phyloP scores from a whole-genome alignment of 352 stramenopile genomes.

The Phytophthora megakarya region DNA sequence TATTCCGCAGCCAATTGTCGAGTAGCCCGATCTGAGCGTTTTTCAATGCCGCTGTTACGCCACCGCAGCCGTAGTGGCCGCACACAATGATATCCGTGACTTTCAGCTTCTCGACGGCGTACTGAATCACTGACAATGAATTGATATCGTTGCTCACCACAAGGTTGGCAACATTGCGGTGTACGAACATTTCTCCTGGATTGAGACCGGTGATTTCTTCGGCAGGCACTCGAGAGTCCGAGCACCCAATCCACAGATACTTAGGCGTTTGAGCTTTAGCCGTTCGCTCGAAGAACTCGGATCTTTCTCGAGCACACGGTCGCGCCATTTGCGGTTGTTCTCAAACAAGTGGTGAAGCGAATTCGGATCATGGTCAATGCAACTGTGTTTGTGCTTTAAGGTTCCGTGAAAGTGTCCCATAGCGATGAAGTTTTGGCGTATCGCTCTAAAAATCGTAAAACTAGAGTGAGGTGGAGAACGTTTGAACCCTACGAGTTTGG shows the following conservation, averaged over 20 bases:
- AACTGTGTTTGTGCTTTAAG: conserved; percentile 26
- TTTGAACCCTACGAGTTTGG: background rate
- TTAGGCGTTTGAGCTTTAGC: conserved; percentile 72
- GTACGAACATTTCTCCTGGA: conserved; percentile 88
- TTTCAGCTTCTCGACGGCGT: conserved; percentile 86
- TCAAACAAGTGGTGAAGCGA: conserved; percentile 61
- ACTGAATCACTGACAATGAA: conserved; percentile 63
- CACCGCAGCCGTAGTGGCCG: conserved; percentile 91
- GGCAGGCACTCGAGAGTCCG: conserved; percentile 82
- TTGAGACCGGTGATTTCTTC: conserved; percentile 85
- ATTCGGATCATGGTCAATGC: conserved; percentile 19
- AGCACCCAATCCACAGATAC: conserved; percentile 91
- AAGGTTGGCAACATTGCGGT: conserved; percentile 89
- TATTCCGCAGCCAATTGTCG: conserved; percentile 93
- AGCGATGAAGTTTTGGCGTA: background rate
- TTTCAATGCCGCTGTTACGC: conserved; percentile 76
- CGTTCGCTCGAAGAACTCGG: conserved; percentile 76
- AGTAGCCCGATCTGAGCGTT: conserved; percentile 80
- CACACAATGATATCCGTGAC: conserved; percentile 93
- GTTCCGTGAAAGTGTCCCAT: conserved; percentile 17
- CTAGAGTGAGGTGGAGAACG: conserved; percentile 18
- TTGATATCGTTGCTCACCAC: conserved; percentile 69
- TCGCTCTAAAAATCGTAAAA: conserved; percentile 9
- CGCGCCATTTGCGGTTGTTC: conserved; percentile 73
- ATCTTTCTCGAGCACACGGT: conserved; percentile 54